Evolutionary conservation across 768 basidiomycete genomes (phyloP), one percentile per base, ranked within the genome.

Genomic region (Thelephora ganbajun): DNA sequence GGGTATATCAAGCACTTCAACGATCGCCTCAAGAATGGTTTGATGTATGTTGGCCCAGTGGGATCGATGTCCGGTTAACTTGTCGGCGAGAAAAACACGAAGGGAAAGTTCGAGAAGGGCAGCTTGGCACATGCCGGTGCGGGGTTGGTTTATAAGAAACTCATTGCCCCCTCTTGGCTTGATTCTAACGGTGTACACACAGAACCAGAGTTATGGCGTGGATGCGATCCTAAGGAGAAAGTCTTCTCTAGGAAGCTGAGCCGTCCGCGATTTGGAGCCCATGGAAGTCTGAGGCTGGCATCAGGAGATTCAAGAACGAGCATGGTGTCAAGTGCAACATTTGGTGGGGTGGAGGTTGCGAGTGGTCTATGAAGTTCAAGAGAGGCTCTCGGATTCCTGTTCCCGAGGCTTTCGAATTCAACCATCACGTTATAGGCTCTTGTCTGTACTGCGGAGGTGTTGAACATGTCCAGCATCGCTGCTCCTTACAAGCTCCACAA

Each of bases 331-430:
- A 91, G 61, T 92, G 89, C 60, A 94, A 99, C 60, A 77, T 89
- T 56, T 98, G 92, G 92, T 80, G 81, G 0, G 83, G 79, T 39
- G 83, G 86, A 60, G 83, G 83, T 12, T 89, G 85, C n/a, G 88
- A 94, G 60, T 96, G 86, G 89, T 91, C 87, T 58, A 91, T 92
- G 61, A 96, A 97, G 68, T 82, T 98, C 73, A 98, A 98, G 82
- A 94, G 89, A 67, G 96, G 96, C 45, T 92, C 96, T 11, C 81
- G 88, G 41, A 71, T 99, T 51, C 73, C 82, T 53, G 80, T 98
- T 37, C 94, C 96, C 44, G 98, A 99, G 68, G 86, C 94, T 2
- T 82, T 97, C 76, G 77, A 74, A 55, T 98, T 98, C 74, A 88
- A 80, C 60, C 87, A 93, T 44, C 77, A 86, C 37, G 96, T 98